Evolutionary conservation across 2,329 filamentous ascomycete genomes (phyloP).

Genomic region (Akanthomyces dipterigenus): DNA sequence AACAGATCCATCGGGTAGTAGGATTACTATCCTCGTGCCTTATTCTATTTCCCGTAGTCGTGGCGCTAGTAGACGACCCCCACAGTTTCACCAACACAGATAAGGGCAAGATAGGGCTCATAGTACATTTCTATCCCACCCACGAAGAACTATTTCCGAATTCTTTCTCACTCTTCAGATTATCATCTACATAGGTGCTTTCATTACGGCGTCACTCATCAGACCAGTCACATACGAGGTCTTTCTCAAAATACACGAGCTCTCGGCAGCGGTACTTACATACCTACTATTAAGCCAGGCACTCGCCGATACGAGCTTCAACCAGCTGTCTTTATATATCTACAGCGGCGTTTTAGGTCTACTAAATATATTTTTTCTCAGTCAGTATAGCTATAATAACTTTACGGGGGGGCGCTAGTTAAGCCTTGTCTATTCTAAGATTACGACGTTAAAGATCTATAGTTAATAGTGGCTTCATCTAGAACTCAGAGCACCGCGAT

Average conservation of each 20-base stretch:
- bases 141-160: not conserved
- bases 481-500: not conserved
- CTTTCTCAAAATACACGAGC: not conserved
- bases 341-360: not conserved
- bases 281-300: not conserved
- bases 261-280: not conserved
- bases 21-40: not conserved
- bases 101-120: not conserved
- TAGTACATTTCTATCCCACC: not conserved
- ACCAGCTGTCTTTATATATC: not conserved
- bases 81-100: not conserved
- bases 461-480: not conserved
- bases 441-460: not conserved
- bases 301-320: not conserved
- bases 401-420: not conserved
- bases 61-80: not conserved
- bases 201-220: not conserved
- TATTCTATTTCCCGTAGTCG: not conserved
- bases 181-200: not conserved
- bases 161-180: not conserved
- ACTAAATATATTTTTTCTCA: not conserved
- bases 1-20: not conserved
- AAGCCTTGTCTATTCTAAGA: not conserved
- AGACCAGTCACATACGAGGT: not conserved
- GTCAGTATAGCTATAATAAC: not conserved